phyloP scores from a whole-genome alignment of 352 stramenopile species.

The Phytophthora brassicae region DNA sequence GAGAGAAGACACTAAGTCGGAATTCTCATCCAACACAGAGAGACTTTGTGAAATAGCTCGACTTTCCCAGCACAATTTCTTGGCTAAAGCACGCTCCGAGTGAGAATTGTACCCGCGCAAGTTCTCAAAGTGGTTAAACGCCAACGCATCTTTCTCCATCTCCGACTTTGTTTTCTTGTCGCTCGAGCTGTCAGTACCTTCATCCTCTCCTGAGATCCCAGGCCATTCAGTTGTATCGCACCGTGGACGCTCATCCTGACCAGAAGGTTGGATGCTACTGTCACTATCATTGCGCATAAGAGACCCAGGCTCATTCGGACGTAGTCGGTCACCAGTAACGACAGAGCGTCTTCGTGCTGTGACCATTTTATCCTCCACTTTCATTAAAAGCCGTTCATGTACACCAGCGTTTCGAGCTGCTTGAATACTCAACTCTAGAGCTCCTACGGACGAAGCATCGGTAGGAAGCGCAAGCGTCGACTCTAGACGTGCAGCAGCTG shows the following conservation, averaged over 20 bases:
- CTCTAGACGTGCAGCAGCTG: slow-evolving; percentile 49
- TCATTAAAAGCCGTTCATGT: slow-evolving; percentile 56
- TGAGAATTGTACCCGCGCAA: slow-evolving; percentile 58
- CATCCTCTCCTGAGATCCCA: slow-evolving; percentile 29
- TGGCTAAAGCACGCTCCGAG: slow-evolving; percentile 41
- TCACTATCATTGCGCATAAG: slow-evolving; percentile 26
- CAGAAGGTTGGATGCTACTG: slow-evolving; percentile 35
- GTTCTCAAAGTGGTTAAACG: slow-evolving; percentile 73
- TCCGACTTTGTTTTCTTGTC: slow-evolving; percentile 36
- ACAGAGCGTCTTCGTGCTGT: slow-evolving; percentile 28
- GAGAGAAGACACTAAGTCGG: slow-evolving; percentile 27
- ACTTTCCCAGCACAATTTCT: slow-evolving; percentile 70
- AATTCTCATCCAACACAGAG: slow-evolving; percentile 52
- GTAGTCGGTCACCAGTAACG: slow-evolving; percentile 22
- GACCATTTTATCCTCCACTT: slow-evolving; percentile 61
- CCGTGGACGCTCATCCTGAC: slow-evolving; percentile 23
- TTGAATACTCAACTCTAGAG: slow-evolving; percentile 60
- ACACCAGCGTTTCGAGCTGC: slow-evolving; percentile 59
- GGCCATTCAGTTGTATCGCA: slow-evolving; percentile 55
- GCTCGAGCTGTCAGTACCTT: slow-evolving; percentile 31
- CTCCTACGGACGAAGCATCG: slow-evolving; percentile 47
- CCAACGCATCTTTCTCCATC: slow-evolving; percentile 49
- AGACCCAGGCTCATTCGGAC: slow-evolving; percentile 24
- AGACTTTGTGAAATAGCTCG: slow-evolving; percentile 64
- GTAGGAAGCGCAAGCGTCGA: slow-evolving; percentile 41